These are phyloP conservation scores for Populus alba DNA, from an alignment of 345 rosid species.

Conservation along the genomic window DNA sequence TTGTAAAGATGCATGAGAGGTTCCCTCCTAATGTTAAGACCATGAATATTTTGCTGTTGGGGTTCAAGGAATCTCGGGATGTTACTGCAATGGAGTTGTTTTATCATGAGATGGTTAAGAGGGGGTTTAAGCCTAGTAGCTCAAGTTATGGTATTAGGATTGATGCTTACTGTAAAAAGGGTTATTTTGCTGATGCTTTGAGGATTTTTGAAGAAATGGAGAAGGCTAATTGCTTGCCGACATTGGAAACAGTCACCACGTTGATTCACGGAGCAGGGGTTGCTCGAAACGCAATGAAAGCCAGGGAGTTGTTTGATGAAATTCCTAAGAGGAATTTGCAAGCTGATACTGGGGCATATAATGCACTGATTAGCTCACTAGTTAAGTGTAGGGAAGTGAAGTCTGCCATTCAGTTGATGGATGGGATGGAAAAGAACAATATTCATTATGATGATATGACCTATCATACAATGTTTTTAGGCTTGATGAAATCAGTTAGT, in stretches of 20 bases:
- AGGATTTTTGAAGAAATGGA: conserved; percentile 78
- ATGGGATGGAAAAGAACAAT: conserved; percentile 65
- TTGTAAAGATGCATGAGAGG: conserved; percentile 50
- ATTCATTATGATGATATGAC: conserved; percentile 58
- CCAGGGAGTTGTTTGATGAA: conserved; percentile 68
- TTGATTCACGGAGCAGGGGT: conserved; percentile 82
- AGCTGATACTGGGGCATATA: conserved; percentile 66
- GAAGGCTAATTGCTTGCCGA: conserved; percentile 31
- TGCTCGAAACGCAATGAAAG: conserved; percentile 49
- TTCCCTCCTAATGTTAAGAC: conserved; percentile 69
- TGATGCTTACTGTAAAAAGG: conserved; percentile 81
- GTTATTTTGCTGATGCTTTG: conserved; percentile 65
- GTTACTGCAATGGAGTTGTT: conserved; percentile 73
- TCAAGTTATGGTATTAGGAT: conserved; percentile 62
- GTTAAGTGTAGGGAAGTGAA: conserved; percentile 47
- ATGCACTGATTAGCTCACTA: conserved; percentile 66
- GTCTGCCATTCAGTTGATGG: conserved; percentile 58
- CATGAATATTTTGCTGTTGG: conserved; percentile 70
- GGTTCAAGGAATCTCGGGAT: conserved; percentile 80
- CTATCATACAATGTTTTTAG: conserved; percentile 63
- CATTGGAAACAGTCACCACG: conserved; percentile 68
- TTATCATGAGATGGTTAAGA: conserved; percentile 68
- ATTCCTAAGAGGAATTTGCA: conserved; percentile 45
- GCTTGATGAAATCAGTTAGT: conserved; percentile 59
- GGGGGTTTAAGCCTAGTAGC: conserved; percentile 62